Percentiles rank a stretch among this genome's conserved stretches.
phyloP scores from a whole-genome alignment of 139 green algal genomes.

The Asterochloris sp. region DNA sequence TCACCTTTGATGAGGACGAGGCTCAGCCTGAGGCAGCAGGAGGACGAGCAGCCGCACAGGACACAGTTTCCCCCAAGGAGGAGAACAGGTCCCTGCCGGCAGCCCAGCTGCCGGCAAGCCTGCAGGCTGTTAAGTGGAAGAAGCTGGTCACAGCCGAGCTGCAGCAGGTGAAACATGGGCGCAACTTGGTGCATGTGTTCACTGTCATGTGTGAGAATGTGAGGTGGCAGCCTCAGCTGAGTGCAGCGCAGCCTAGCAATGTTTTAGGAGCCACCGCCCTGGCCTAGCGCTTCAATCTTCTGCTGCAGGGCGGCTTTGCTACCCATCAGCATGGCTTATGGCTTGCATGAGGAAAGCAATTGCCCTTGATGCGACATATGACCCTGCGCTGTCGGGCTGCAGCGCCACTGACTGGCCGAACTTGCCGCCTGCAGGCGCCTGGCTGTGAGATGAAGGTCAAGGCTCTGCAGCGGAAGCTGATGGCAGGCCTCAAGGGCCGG shows the following conservation, averaged over 20 bases:
- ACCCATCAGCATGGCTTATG: not conserved
- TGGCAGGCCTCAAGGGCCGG: not conserved
- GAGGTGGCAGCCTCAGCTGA: not conserved
- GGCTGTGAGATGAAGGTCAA: conserved; percentile 30
- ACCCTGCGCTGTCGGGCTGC: not conserved
- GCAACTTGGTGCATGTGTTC: not conserved
- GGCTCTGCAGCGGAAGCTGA: conserved; percentile 28
- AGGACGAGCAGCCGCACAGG: not conserved
- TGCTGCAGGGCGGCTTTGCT: not conserved
- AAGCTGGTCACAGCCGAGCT: conserved; percentile 33
- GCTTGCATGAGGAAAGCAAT: not conserved
- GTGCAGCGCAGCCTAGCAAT: not conserved
- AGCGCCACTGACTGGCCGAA: not conserved
- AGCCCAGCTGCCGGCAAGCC: not conserved
- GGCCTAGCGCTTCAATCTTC: not conserved
- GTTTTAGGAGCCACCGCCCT: not conserved
- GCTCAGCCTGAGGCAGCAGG: not conserved
- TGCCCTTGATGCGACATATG: not conserved
- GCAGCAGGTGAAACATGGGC: conserved; percentile 1
- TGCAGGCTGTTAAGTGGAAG: conserved; percentile 38
- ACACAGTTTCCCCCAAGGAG: not conserved
- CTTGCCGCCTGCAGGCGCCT: not conserved
- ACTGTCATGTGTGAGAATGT: not conserved
- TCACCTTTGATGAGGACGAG: conserved; percentile 59
- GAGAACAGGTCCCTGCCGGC: not conserved